Conservation (phyloP, 2,329 filamentous ascomycete species). For the Chrysoporthe puriensis region DNA sequence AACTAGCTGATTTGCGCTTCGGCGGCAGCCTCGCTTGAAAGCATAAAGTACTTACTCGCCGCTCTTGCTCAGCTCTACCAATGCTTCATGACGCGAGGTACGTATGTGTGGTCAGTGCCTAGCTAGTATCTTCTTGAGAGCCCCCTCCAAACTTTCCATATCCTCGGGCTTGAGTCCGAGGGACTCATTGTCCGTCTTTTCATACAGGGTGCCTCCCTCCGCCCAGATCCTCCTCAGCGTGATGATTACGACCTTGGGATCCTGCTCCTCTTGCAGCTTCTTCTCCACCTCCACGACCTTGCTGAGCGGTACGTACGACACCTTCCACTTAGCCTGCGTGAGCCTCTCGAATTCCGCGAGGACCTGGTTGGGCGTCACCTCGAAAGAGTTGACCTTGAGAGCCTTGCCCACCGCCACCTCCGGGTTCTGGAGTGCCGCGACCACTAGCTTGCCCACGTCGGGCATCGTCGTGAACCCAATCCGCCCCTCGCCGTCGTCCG, state of each 20-base stretch:
- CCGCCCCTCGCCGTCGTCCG: conserved; percentile 64
- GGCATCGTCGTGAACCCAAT: conserved; percentile 72
- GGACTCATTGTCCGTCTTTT: conserved; percentile 66
- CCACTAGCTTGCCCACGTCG: conserved; percentile 71
- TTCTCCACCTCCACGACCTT: conserved; percentile 60
- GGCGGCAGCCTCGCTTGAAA: not conserved
- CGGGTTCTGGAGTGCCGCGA: conserved; percentile 63
- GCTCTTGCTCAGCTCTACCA: not conserved
- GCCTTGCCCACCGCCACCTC: conserved; percentile 56
- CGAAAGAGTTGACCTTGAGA: conserved; percentile 73
- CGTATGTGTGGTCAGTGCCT: not conserved
- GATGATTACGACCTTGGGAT: conserved; percentile 55
- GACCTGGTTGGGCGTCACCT: conserved; percentile 64
- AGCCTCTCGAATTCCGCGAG: conserved; percentile 71
- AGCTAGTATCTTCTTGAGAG: conserved; percentile 33
- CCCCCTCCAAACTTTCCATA: conserved; percentile 53
- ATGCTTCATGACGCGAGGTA: too few species aligned
- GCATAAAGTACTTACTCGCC: not conserved
- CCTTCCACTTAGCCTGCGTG: conserved; percentile 60
- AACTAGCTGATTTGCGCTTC: not conserved
- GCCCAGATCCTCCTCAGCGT: conserved; percentile 74
- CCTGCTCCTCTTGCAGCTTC: conserved; percentile 58
- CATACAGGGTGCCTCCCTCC: conserved; percentile 72
- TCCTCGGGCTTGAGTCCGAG: conserved; percentile 55
- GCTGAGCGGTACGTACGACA: conserved; percentile 56